Base-by-base conservation (phyloP, 345 rosid species). In the Ailanthus altissimus region DNA sequence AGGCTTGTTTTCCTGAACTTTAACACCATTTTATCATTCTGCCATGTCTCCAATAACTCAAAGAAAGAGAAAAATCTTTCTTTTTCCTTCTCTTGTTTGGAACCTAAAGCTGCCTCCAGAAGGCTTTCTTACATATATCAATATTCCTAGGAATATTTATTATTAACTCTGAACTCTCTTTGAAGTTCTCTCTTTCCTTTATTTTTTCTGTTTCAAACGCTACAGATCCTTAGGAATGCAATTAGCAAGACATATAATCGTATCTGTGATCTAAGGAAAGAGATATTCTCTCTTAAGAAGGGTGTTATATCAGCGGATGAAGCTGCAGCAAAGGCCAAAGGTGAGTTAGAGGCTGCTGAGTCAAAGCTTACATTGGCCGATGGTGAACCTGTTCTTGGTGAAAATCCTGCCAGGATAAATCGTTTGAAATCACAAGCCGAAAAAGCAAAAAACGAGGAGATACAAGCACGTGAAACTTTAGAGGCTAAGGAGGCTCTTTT, bases 331-430 rank as follows among this genome's bases (percentile, higher is more conserved):
- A 90, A 82, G 80, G 92, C 91, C 74, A 85, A 89, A 84, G 88
- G 81, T 65, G 98, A 90, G 74, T 80, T 96, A 76, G 97, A 90
- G 78, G 84, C 86, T 70, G 90, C 95, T 36, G 98, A 92, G 86
- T 89, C 90, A 62, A 96, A 88, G 89, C 94, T 94, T 76, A 74
- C 92, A 38, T 82, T 94, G 65, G 89, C 92, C 56, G 97, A 88
- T 38, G 99, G 99, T 84, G 91, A 92, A 79, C 98, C 99, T 32
- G 92, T 93, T 62, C 89, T 93, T 62, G 98, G 98, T 75, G 99
- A 90, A 26, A 94, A 90, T 72, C 97, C 98, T 70, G 93, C 69
- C 0, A 91, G 85, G 86, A 81, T 94, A 88, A 94, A 86, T 82
- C 97, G 88, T 61, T 80, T 96, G 83, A 92, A 86, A 80, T 78